These are phyloP conservation scores for Rubroshorea leprosula DNA, from an alignment of 345 rosid genomes.

Conservation along the genomic window DNA sequence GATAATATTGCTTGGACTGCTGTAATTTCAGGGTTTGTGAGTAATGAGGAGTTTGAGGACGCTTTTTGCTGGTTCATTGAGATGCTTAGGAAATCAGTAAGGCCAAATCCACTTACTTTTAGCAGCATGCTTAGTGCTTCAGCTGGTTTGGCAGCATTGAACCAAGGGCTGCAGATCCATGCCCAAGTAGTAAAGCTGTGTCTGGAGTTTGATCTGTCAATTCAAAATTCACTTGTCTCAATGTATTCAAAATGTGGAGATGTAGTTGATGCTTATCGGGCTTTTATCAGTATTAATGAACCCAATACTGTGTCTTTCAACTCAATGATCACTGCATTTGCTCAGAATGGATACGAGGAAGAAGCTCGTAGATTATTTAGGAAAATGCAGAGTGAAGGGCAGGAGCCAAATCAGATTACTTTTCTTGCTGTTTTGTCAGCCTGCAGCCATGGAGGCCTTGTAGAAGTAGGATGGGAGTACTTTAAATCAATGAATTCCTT, in stretches of 20 bases:
- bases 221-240: constrained; percentile 57
- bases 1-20: constrained; percentile 75
- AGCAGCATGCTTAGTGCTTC: constrained; percentile 63
- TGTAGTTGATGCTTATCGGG: constrained; percentile 45
- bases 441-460: constrained; percentile 66
- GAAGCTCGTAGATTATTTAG: constrained; percentile 50
- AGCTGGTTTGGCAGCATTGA: constrained; percentile 54
- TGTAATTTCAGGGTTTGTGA: constrained; percentile 61
- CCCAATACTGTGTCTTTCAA: constrained; percentile 61
- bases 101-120: constrained; percentile 52
- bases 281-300: constrained; percentile 35
- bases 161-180: constrained; percentile 64
- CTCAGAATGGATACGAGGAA: constrained; percentile 56
- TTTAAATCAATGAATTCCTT: constrained; percentile 53
- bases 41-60: constrained; percentile 43
- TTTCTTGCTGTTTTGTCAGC: constrained; percentile 72
- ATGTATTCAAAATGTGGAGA: constrained; percentile 82
- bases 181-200: constrained; percentile 41
- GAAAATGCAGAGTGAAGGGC: constrained; percentile 35
- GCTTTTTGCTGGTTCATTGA: constrained; percentile 49
- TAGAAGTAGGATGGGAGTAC: constrained; percentile 50
- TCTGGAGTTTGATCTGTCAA: constrained; percentile 38
- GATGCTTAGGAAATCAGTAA: constrained; percentile 44
- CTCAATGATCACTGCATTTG: constrained; percentile 71
- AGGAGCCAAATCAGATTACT: constrained; percentile 58